These are phyloP conservation scores for Anthracocystis setariae DNA, from an alignment of 1,284 basidiomycete genomes.

Conservation along the genomic window DNA sequence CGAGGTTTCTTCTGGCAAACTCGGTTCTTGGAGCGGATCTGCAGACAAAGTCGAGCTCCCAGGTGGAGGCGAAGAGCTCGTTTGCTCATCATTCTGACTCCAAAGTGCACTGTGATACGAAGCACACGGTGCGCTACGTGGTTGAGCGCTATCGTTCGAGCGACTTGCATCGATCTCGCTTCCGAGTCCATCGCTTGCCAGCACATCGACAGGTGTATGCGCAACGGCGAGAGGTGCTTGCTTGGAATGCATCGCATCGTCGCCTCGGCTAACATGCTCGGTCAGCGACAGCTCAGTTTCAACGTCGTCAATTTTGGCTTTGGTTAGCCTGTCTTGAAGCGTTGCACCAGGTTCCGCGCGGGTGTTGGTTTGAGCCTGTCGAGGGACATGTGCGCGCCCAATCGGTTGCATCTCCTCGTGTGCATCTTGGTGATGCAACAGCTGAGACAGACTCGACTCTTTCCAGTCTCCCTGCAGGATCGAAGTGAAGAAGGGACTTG, in stretches of 20 bases:
- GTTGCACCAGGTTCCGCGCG: neutral
- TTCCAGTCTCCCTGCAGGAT: slow-evolving; percentile 48
- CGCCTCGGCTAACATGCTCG: neutral
- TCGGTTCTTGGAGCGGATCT: neutral
- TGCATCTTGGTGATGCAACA: neutral
- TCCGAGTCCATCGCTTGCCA: neutral
- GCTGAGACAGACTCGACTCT: slow-evolving; percentile 28
- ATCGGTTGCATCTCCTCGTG: too few species aligned
- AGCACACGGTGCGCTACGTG: slow-evolving; percentile 20
- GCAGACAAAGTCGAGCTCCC: neutral
- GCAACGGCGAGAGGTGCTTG: neutral
- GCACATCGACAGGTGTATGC: neutral
- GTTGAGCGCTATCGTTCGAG: neutral
- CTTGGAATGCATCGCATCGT: neutral
- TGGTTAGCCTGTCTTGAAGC: neutral
- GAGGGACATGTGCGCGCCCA: too few species aligned
- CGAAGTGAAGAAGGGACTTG: slow-evolving; percentile 49
- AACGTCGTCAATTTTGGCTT: neutral
- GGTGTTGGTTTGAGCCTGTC: neutral
- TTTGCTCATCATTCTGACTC: slow-evolving; percentile 27
- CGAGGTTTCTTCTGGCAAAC: neutral
- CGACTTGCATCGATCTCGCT: slow-evolving; percentile 6
- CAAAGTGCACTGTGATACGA: slow-evolving; percentile 43
- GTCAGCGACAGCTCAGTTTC: neutral
- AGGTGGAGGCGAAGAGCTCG: neutral